These are phyloP conservation scores for Kodamaea hsintzibuensis DNA, from an alignment of 805 yeast species.

Conservation along the genomic window DNA sequence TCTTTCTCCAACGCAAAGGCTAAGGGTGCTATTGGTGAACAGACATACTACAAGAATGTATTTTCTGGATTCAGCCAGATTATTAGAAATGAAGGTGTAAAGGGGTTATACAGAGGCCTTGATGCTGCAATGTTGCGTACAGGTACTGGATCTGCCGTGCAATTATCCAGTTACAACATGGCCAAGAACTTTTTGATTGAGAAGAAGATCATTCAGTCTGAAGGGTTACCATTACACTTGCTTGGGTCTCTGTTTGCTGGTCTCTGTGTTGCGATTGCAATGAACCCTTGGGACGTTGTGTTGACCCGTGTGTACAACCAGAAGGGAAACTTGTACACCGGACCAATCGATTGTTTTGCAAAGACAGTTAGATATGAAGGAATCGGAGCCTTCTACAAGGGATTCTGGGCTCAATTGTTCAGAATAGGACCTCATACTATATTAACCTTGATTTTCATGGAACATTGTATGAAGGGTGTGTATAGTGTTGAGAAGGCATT, in stretches of 20 bases:
- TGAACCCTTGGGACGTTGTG: constrained; percentile 98
- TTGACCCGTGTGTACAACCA: constrained; percentile 95
- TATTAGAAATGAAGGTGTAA: constrained; percentile 65
- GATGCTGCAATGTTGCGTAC: constrained; percentile 94
- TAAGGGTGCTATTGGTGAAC: constrained; percentile 71
- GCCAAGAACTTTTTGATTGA: constrained; percentile 64
- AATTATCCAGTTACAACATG: constrained; percentile 84
- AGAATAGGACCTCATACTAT: constrained; percentile 96
- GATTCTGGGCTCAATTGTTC: constrained; percentile 88
- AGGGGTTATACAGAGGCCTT: constrained; percentile 84
- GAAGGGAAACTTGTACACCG: constrained; percentile 80
- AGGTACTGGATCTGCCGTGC: constrained; percentile 94
- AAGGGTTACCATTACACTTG: constrained; percentile 66
- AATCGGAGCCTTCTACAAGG: constrained; percentile 84
- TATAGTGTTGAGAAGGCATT: constrained; percentile 28
- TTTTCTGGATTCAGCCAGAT: constrained; percentile 68
- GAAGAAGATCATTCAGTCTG: constrained; percentile 52
- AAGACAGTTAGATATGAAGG: constrained; percentile 88
- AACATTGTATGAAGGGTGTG: constrained; percentile 76
- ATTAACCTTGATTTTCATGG: constrained; percentile 89
- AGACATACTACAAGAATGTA: constrained; percentile 77
- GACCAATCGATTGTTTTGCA: constrained; percentile 84
- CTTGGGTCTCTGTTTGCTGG: constrained; percentile 79
- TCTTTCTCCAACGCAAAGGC: constrained; percentile 62
- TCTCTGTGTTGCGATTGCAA: constrained; percentile 87